Evolutionary conservation across 495 filamentous ascomycete genomes (phyloP), one percentile per base, ranked within the genome.

Genomic region (Niebla homalea): DNA sequence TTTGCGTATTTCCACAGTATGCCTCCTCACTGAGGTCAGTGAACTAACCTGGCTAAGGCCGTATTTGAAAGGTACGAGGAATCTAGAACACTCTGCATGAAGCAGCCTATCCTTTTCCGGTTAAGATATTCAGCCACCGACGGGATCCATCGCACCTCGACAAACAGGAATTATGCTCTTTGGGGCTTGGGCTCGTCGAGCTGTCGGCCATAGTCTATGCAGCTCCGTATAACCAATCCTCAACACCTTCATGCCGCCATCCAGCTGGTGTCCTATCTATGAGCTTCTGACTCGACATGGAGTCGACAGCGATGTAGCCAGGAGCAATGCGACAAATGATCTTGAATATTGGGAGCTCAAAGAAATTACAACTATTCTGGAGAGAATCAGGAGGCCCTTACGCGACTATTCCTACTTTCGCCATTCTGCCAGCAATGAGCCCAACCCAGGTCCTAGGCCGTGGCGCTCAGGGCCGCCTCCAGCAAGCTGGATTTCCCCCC

Each of bases 221-320:
- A 19, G 0, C 1, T 20, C 39, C n/a, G 39, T 23, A 0, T 8
- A 1, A 18, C 16, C 20, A 22, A 8, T 32, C 14, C 29, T 32
- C 8, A 46, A 14, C 43, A 11, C 1, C 2, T 12, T 3, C 16
- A 46, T 46, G 43, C 43, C 43, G 6, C 16, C 43, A 8, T 46
- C 43, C 7, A 22, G 19, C 14, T 46, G 43, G 43, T 25, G 3
- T 22, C 23, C 26, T 15, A 40, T 37, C 20, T 39, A 49, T 21
- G 47, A 49, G 26, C 15, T 39, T 15, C 26, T 49, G n/a, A 21
- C 39, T 19, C 47, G 47, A 14, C 26, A 49, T 29, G 47, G 35
- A 1, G 39, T 49, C 29, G 3, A 41, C 29, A 19, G 19, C 16
- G n/a, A 19, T n/a, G 39, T 36, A 0, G 47, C 47, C 26, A 38